These are phyloP conservation scores for Jatropha podagrica DNA, from an alignment of 441 rosid genomes.

Conservation along the genomic window DNA sequence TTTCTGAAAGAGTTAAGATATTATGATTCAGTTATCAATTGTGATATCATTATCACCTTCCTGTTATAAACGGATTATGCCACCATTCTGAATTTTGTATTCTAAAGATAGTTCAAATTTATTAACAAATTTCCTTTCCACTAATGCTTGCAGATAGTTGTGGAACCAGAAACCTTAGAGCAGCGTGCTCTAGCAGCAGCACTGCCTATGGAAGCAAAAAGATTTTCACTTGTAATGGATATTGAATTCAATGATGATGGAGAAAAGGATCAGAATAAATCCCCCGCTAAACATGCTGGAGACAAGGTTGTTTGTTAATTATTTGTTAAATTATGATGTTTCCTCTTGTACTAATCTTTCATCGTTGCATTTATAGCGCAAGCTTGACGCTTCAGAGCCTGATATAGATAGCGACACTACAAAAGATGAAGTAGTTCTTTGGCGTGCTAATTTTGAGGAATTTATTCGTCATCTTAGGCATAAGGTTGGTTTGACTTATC, in stretches of 20 bases:
- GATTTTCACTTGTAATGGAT: conserved; percentile 49
- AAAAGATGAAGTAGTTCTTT: conserved; percentile 48
- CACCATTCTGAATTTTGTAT: background rate
- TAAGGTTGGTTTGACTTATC: conserved; percentile 55
- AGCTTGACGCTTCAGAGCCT: conserved; percentile 43
- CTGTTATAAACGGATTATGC: background rate
- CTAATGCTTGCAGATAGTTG: conserved; percentile 41
- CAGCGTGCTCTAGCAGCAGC: conserved; percentile 73
- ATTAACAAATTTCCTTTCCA: background rate
- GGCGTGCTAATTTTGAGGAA: conserved; percentile 90
- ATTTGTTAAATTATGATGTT: conserved; percentile 16
- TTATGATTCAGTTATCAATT: background rate
- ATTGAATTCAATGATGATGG: conserved; percentile 35
- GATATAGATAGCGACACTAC: conserved; percentile 30
- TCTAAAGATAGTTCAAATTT: conserved; percentile 8
- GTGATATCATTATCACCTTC: background rate
- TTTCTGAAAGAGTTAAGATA: background rate
- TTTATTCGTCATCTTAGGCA: conserved; percentile 67
- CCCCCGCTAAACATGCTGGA: conserved; percentile 36
- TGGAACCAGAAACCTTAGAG: conserved; percentile 51
- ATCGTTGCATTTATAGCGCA: conserved; percentile 28
- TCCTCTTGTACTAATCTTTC: conserved; percentile 26
- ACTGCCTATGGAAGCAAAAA: conserved; percentile 60
- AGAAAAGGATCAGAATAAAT: conserved; percentile 27
- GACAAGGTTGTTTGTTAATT: conserved; percentile 57